Percentiles rank a stretch among this genome's conserved stretches.
Conservation (phyloP, 352 stramenopile genomes). For the Thraustochytrium sp. region DNA sequence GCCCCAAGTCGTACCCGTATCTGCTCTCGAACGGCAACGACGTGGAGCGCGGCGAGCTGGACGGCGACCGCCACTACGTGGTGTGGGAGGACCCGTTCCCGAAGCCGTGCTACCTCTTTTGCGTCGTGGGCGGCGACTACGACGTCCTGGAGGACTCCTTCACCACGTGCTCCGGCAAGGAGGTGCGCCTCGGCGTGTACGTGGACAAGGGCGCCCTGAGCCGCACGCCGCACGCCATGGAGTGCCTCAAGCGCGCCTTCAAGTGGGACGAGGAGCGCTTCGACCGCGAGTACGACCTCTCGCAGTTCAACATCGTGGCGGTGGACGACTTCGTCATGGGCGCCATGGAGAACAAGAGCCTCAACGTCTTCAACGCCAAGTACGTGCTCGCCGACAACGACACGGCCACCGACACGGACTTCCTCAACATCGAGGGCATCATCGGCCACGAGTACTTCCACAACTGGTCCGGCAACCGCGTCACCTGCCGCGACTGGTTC, state of each 20-base stretch:
- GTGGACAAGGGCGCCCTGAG: conserved; percentile 66
- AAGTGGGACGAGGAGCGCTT: conserved; percentile 79
- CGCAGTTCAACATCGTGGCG: conserved; percentile 80
- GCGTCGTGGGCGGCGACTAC: conserved; percentile 63
- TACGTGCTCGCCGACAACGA: conserved; percentile 68
- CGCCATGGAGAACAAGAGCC: conserved; percentile 71
- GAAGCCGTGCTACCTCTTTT: conserved; percentile 80
- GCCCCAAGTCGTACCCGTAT: conserved; percentile 61
- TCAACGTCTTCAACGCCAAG: conserved; percentile 82
- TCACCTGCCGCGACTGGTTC: conserved; percentile 78
- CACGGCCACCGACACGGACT: conserved; percentile 72
- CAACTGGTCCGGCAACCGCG: conserved; percentile 71
- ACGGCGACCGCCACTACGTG: conserved; percentile 59
- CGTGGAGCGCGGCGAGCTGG: conserved; percentile 54
- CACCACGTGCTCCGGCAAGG: conserved; percentile 58
- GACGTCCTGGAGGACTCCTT: conserved; percentile 50
- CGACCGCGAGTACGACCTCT: conserved; percentile 76
- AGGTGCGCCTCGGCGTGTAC: conserved; percentile 67
- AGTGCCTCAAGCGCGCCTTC: conserved; percentile 67
- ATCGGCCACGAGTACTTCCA: conserved; percentile 58
- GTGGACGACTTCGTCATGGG: conserved; percentile 80
- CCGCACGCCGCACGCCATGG: conserved; percentile 66
- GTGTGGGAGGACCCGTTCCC: conserved; percentile 74
- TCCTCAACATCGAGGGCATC: conserved; percentile 69
- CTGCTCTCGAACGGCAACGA: conserved; percentile 78